Base-by-base conservation (phyloP, 129 eudicot genomes). In the Daucus carota region DNA sequence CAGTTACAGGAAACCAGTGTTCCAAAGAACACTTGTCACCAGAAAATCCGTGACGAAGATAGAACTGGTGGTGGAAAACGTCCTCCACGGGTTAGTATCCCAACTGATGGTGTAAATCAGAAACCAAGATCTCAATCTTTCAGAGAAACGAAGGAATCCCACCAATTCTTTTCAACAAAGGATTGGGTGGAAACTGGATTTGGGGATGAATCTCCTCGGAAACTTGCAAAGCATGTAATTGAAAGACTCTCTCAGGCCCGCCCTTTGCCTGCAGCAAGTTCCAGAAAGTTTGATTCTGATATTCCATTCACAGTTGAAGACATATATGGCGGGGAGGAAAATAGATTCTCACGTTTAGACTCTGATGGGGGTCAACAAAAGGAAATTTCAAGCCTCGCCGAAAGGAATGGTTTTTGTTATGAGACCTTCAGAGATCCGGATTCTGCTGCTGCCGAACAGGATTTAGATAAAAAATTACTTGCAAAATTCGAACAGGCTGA, bases 191-290 rank as follows among this genome's bases (percentile, higher is more conserved):
- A 94, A 63, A 83, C 85, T 54, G 92, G 84, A 12, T 72, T 79
- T 76, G 82, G 81, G 75, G 84, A 84, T 81, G 97, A 79, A 68
- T 91, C 95, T 75, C 92, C 97, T n/a, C 78, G 89, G 75, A 85
- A 88, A 76, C 87, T 92, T 59, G 97, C 97, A 6, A 95, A 90
- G 72, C 92, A 88, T 75, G 97, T 95, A 72, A 81, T 89, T 32
- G 96, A 95, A 86, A 88, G 89, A 78, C 99, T 92, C 70, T 91
- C 97, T 66, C 92, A 95, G 79, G 80, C 94, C 42, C 86, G 84
- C 62, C 70, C 46, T 78, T 44, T 77, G 76, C 86, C 93, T 12
- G 78, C 74, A 63, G 85, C 75, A 50, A 80, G 84, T 80, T 72
- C 83, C 22, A 84, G 71, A 68, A 87, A 85, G 40, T 82, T 79